Percentiles rank a stretch among this genome's conserved stretches.
These are phyloP conservation scores for Macrocystidia cucumis DNA, from an alignment of 1,284 basidiomycete species.

Conservation along the genomic window DNA sequence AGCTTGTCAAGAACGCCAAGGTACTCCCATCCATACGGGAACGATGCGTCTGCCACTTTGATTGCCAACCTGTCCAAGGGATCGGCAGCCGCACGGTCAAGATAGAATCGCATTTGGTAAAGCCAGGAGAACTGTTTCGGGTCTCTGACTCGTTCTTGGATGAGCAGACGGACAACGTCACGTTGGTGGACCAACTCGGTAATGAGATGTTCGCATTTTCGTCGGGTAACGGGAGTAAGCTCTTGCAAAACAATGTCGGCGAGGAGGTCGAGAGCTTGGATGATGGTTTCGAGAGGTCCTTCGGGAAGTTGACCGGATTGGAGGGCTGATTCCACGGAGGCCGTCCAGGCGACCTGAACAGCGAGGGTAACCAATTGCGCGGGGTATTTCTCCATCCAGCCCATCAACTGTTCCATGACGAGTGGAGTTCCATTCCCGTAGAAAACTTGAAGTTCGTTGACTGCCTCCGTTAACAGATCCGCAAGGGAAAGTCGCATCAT, in stretches of 20 bases:
- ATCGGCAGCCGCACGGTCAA: slow-evolving; percentile 64
- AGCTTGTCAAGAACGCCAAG: slow-evolving; percentile 94
- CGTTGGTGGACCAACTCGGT: slow-evolving; percentile 98
- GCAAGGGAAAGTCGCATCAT: slow-evolving; percentile 95
- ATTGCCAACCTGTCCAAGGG: slow-evolving; percentile 79
- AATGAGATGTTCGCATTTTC: slow-evolving; percentile 98
- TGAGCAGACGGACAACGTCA: slow-evolving; percentile 84
- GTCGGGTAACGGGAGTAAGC: slow-evolving; percentile 80
- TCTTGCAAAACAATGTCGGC: slow-evolving; percentile 95
- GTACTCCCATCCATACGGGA: slow-evolving; percentile 99
- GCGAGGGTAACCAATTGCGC: slow-evolving; percentile 95
- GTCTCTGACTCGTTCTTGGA: slow-evolving; percentile 59
- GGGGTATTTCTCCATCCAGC: slow-evolving; percentile 91
- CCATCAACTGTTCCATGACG: slow-evolving; percentile 63
- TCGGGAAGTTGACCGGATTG: slow-evolving; percentile 51
- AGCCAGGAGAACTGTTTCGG: slow-evolving; percentile 86
- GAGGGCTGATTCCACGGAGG: slow-evolving; percentile 73
- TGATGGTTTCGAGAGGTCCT: slow-evolving; percentile 67
- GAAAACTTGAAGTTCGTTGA: slow-evolving; percentile 75
- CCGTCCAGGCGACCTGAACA: slow-evolving; percentile 92
- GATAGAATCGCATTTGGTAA: slow-evolving; percentile 98
- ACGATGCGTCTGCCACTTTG: slow-evolving; percentile 85
- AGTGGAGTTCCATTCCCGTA: slow-evolving; percentile 62
- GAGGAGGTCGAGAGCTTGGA: slow-evolving; percentile 84
- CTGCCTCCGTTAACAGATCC: slow-evolving; percentile 69